These are phyloP conservation scores for Erythrophleum ivorense DNA, from an alignment of 331 rosid genomes.

Conservation along the genomic window DNA sequence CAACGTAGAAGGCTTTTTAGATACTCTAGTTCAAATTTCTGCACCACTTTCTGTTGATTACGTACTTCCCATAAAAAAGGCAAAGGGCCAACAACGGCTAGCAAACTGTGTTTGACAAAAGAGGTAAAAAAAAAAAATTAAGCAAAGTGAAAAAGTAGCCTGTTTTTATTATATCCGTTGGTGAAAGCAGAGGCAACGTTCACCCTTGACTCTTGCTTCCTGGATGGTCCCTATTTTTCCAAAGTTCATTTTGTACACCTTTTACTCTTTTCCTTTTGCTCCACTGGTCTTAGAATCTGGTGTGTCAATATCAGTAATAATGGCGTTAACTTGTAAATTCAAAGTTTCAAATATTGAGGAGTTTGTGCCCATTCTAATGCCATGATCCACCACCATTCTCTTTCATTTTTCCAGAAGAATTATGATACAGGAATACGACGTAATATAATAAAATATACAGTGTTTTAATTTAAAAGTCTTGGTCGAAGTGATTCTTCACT, in stretches of 20 bases:
- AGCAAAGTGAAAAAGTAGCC: not conserved
- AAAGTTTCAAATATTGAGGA: too few species aligned
- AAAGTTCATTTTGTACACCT: slow-evolving; percentile 14
- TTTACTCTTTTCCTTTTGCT: not conserved
- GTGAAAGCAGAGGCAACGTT: slow-evolving; percentile 11
- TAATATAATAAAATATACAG: too few species aligned
- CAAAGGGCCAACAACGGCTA: slow-evolving; percentile 37
- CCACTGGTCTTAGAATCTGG: too few species aligned
- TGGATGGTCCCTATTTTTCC: slow-evolving; percentile 1
- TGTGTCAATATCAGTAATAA: too few species aligned
- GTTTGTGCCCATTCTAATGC: too few species aligned
- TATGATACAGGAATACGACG: too few species aligned
- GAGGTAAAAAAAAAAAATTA: not conserved
- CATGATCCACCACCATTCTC: too few species aligned
- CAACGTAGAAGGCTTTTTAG: not conserved
- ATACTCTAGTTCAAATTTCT: slow-evolving; percentile 12
- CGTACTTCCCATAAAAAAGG: not conserved
- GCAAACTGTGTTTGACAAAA: not conserved
- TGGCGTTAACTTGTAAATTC: too few species aligned
- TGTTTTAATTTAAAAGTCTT: too few species aligned
- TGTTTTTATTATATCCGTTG: slow-evolving; percentile 23
- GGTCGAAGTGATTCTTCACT: too few species aligned
- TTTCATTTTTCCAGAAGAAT: too few species aligned
- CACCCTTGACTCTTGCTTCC: not conserved
- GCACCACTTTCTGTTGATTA: not conserved